Base-by-base conservation (phyloP, 768 basidiomycete genomes). In the Terana coerulea region DNA sequence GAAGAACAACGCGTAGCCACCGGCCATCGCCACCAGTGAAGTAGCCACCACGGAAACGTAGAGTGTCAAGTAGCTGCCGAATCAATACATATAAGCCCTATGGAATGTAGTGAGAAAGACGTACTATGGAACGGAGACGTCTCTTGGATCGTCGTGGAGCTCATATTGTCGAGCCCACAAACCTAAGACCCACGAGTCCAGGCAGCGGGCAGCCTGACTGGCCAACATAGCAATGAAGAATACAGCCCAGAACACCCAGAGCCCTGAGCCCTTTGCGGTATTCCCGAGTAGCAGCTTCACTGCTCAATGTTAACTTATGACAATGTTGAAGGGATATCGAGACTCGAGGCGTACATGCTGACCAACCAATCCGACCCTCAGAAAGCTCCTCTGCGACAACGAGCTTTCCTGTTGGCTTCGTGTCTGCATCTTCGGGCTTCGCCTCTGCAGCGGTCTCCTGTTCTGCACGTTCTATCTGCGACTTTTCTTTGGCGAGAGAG, bases 311-410 rank as follows among this genome's bases (percentile, higher is more conserved):
- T 21, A 22, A 33, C 7, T 14, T 21, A 34, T 24, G 15, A 24
- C 19, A 19, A 11, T 8, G n/a, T 22, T 3, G 34, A 12, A 12
- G 22, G 22, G 14, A 12, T n/a, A 37, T 22, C 8, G 29, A 37
- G 3, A 25, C n/a, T n/a, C n/a, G 33, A 40, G 4, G 59, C 67
- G 1, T 41, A 71, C 70, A 29, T 3, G 72, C 67, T 14, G 58
- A 28, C 69, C 65, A 69, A 51, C 69, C 61, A 30, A 74, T 60
- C 45, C 69, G 68, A 2, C 72, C 72, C 31, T 64, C 58, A 2
- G 64, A 60, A 12, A 71, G 61, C 55, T 74, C 72, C 54, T 74
- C 72, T 11, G 59, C 65, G 1, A 69, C 61, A 35, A 70, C 61
- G 17, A 72, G 61, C 49, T 71, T 69, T 0, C 70, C 69, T 25